Evolutionary conservation across 139 green algal species (phyloP), one percentile per base, ranked within the genome.

Genomic region (Zygnema cylindricum): DNA sequence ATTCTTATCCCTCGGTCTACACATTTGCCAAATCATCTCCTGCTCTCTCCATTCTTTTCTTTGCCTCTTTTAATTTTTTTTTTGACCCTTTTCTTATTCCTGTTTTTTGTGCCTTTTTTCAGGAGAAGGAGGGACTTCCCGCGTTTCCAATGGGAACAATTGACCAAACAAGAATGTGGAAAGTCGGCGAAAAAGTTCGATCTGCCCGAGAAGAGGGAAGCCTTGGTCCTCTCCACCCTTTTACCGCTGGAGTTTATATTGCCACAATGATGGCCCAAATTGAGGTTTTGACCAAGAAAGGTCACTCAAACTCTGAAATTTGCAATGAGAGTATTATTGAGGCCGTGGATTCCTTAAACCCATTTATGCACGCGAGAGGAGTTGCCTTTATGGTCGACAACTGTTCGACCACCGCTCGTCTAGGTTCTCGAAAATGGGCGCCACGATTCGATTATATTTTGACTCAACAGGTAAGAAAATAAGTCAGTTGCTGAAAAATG

Each of bases 381-480:
- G 97, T 99, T 1, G 97, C 97, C 30, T 99, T 99, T 95, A 99
- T 99, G 98, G 97, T 99, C 3, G 98, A 99, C 94, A 99, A 99
- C 95, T 99, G 98, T 97, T 98, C 96, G n/a, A 98, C 98, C 95
- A 99, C 98, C 69, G 98, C 98, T 2, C 96, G 98, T 87, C 95
- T 99, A 43, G 98, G 98, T 82, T 95, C 93, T 57, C 93, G 98
- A 78, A 99, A 99, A 95, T 99, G 98, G 98, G 98, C 96, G 0
- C 98, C 98, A 23, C 94, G 97, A 82, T 99, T 99, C 89, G 96
- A 99, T 94, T 99, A 99, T 95, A 96, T 97, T 89, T 93, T 99
- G 73, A 95, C 97, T 81, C 97, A 99, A 94, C 88, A 91, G 86
- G 86, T 91, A 54, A 55, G 85, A n/a, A n/a, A n/a, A n/a, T n/a